Evolutionary conservation across 345 rosid genomes (phyloP), one percentile per base, ranked within the genome.

Genomic region (Erucastrum elatum): DNA sequence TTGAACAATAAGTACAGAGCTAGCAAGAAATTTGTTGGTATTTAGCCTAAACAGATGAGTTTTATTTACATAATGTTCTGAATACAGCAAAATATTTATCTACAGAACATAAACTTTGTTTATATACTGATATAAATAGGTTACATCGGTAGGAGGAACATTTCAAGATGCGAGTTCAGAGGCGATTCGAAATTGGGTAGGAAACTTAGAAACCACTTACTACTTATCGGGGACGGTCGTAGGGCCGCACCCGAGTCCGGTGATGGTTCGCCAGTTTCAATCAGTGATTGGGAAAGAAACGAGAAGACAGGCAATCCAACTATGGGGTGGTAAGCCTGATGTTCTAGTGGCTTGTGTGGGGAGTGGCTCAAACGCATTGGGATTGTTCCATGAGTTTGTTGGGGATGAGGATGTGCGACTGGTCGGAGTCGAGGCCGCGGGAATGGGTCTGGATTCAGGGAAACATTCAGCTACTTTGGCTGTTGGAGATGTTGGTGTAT

Each of bases 301-400:
- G 4, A 89, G 94, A 81, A 83, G 76, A 26, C 98, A 94, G 77
- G 94, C 96, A 5, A 73, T 77, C 81, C 93, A 87, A 77, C 86
- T 79, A 72, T 94, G 97, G 98, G 94, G 94, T 13, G 91, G 97
- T 31, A 89, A 86, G 79, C 98, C 97, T 17, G 96, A 92, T 41
- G 88, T 89, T 33, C 69, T 94, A n/a, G 76, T 94, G 12, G 97
- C 98, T 31, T 94, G 97, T 77, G 75, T 94, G 8, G 97, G 96
- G 49, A 87, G 93, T 70, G 98, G 97, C 4, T 90, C 97, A 1
- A 91, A 91, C 75, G 98, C 97, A 0, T 71, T 94, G 2, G 98
- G 98, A 25, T 62, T 92, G 75, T 90, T 94, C 82, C 89, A 89
- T 63, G 97, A 90, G 55, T 92, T 94, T 80, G 61, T 89, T 5